Evolutionary conservation across 106 monocot species (phyloP).

Genomic region (Dactylorhiza incarnata): DNA sequence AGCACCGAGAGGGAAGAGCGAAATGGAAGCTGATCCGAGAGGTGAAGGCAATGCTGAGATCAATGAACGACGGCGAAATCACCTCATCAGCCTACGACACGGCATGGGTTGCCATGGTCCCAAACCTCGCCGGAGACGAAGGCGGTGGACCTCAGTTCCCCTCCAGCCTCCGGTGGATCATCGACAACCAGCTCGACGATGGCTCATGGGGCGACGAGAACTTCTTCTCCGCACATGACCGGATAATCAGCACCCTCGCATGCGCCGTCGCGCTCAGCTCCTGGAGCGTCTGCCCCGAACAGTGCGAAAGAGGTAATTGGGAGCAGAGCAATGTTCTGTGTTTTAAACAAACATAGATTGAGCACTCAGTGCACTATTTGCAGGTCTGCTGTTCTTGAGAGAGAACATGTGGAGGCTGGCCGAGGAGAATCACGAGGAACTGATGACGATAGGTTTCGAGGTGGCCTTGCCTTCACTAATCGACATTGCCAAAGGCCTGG

Average conservation of each 20-base stretch:
- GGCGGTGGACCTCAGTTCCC: constrained; percentile 59
- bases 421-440: constrained; percentile 50
- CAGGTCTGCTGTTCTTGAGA: constrained; percentile 52
- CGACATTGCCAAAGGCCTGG: constrained; percentile 53
- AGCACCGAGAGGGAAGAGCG: constrained; percentile 4
- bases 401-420: constrained; percentile 66
- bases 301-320: constrained; percentile 43
- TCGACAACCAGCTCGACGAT: constrained; percentile 60
- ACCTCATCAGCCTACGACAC: constrained; percentile 85
- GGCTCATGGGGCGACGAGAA: constrained; percentile 78
- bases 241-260: constrained; percentile 91
- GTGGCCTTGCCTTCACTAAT: constrained; percentile 80
- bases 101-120: constrained; percentile 83
- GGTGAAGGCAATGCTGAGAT: constrained; percentile 49
- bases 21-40: constrained; percentile 33
- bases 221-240: constrained; percentile 69
- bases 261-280: constrained; percentile 62
- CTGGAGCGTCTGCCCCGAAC: constrained; percentile 42
- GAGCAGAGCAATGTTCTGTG: neutral
- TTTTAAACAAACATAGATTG: neutral
- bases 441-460: constrained; percentile 89
- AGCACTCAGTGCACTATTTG: neutral
- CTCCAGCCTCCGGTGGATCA: constrained; percentile 68
- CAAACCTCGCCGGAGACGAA: constrained; percentile 9
- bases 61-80: constrained; percentile 81